Percentiles rank a stretch among this genome's conserved stretches.
Evolutionary conservation across 768 basidiomycete genomes (phyloP).

Genomic region (Boletus fagicola): DNA sequence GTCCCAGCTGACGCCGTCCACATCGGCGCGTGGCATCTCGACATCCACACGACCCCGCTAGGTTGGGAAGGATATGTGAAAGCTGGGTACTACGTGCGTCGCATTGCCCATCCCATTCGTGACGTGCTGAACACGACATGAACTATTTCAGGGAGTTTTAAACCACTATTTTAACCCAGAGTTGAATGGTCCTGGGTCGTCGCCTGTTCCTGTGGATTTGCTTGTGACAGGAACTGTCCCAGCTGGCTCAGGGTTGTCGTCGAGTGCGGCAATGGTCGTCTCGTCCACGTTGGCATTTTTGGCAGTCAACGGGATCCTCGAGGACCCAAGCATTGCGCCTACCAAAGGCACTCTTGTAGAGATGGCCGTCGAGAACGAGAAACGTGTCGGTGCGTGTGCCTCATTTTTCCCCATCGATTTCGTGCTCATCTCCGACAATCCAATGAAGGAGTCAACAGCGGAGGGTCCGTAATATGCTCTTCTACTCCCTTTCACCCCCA

Average conservation of each 20-base stretch:
- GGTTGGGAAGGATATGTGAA: conserved; percentile 90
- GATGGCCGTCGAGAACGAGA: conserved; percentile 83
- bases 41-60: conserved; percentile 60
- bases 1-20: conserved; percentile 35
- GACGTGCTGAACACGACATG: neutral
- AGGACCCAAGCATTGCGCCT: conserved; percentile 14
- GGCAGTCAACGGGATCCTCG: conserved; percentile 66
- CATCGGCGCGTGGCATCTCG: conserved; percentile 64
- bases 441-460: conserved; percentile 63
- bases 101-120: neutral
- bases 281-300: conserved; percentile 81
- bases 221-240: conserved; percentile 83
- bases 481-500: neutral
- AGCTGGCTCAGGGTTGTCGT: conserved; percentile 82
- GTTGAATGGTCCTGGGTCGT: conserved; percentile 9
- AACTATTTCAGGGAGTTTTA: conserved; percentile 55
- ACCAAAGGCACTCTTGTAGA: conserved; percentile 72
- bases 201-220: conserved; percentile 64
- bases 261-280: conserved; percentile 89
- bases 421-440: neutral
- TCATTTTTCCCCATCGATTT: neutral
- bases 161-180: conserved; percentile 51
- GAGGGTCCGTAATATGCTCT: conserved; percentile 51
- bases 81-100: conserved; percentile 74
- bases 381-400: conserved; percentile 58